Conservation (phyloP, 148 eudicot genomes). For the Vaccinium myrtillus region DNA sequence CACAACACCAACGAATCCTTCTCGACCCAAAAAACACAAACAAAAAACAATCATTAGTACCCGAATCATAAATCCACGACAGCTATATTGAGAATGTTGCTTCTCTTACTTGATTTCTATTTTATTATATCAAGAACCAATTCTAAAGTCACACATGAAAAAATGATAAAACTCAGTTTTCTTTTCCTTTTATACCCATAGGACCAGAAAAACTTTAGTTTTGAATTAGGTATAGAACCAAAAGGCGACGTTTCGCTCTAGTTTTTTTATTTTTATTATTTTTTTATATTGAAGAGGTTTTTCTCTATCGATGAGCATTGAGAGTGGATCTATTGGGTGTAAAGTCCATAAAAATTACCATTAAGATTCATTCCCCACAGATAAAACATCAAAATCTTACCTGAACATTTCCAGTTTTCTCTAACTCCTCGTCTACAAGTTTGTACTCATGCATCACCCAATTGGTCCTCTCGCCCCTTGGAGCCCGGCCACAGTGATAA, state of each 20-base stretch:
- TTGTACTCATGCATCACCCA: slow-evolving; percentile 99
- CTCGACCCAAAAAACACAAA: background rate
- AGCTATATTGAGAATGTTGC: background rate
- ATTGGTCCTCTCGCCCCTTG: slow-evolving; percentile 77
- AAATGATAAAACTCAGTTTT: background rate
- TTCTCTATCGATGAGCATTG: background rate
- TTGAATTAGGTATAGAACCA: background rate
- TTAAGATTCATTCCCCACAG: background rate
- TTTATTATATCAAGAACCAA: background rate
- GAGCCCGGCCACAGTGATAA: slow-evolving; percentile 89
- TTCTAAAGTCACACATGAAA: background rate
- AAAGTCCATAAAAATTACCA: background rate
- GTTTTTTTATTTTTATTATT: background rate
- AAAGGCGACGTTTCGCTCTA: background rate
- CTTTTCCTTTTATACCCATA: background rate
- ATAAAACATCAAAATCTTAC: slow-evolving; percentile 33
- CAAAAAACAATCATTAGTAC: background rate
- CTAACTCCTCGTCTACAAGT: slow-evolving; percentile 63
- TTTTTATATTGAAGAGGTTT: background rate
- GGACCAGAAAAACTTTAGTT: background rate
- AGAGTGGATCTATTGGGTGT: background rate
- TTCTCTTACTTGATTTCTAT: background rate
- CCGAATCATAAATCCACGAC: background rate
- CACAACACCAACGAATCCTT: background rate
- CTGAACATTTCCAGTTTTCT: slow-evolving; percentile 58